A percentile compares a stretch with the other conserved stretches of the same genome.
These are phyloP conservation scores for Lasiodiplodia theobromae DNA, from an alignment of 2,329 filamentous ascomycete genomes.

Conservation along the genomic window DNA sequence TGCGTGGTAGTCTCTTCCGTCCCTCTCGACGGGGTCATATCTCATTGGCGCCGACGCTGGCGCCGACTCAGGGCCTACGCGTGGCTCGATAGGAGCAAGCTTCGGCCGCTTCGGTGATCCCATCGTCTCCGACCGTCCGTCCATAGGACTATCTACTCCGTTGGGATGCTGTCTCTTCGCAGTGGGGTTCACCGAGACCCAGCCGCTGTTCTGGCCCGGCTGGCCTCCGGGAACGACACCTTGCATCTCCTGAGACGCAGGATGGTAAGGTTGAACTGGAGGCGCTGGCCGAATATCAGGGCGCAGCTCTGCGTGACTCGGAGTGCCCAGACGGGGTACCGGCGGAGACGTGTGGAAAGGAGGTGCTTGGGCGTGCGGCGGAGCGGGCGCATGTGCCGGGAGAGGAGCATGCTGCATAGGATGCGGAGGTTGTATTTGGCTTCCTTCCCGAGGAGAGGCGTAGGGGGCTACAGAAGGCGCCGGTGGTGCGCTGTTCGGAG, in stretches of 20 bases:
- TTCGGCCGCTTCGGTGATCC: slow-evolving; percentile 56
- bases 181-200: slow-evolving; percentile 54
- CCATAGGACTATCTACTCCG: slow-evolving; percentile 44
- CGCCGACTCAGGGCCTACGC: slow-evolving; percentile 37
- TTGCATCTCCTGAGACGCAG: slow-evolving; percentile 16
- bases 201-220: slow-evolving; percentile 41
- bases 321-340: slow-evolving; percentile 14
- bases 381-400: not conserved
- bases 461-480: slow-evolving; percentile 4
- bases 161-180: slow-evolving; percentile 49
- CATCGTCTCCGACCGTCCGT: slow-evolving; percentile 39
- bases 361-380: slow-evolving; percentile 8
- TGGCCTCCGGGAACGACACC: not conserved
- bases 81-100: slow-evolving; percentile 49
- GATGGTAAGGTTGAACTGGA: slow-evolving; percentile 8
- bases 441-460: slow-evolving; percentile 7
- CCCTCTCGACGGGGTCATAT: slow-evolving; percentile 20
- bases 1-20: slow-evolving; percentile 10
- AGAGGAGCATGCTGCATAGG: slow-evolving; percentile 26
- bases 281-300: slow-evolving; percentile 19
- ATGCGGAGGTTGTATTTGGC: slow-evolving; percentile 4
- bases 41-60: slow-evolving; percentile 13
- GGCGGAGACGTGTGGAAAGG: slow-evolving; percentile 9
- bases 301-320: slow-evolving; percentile 17
- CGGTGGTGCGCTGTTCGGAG: slow-evolving; percentile 4